Conservation (phyloP, 2,329 filamentous ascomycete species). For the Neurospora sp. region DNA sequence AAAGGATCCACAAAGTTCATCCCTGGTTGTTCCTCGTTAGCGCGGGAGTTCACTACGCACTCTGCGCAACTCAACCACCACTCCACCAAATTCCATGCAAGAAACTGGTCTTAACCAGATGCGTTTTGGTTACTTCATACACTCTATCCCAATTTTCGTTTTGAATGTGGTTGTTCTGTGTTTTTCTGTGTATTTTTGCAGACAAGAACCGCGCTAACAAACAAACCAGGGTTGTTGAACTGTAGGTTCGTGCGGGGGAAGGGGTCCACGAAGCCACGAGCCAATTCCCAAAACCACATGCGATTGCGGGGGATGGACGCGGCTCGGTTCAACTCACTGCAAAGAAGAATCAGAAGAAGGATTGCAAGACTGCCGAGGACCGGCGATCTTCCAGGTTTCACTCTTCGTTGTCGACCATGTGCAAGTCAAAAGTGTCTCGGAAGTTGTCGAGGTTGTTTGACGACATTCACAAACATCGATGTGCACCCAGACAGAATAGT, state of each 20-base stretch:
- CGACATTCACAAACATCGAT: background rate
- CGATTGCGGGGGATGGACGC: background rate
- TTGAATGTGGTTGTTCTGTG: too few species aligned
- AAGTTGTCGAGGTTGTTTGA: background rate
- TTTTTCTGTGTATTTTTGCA: too few species aligned
- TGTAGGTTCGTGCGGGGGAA: background rate
- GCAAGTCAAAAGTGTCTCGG: background rate
- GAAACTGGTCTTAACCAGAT: too few species aligned
- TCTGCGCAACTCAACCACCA: too few species aligned
- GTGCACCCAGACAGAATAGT: background rate
- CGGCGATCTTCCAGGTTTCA: background rate
- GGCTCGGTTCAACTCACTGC: background rate
- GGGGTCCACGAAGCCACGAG: background rate
- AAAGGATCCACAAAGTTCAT: background rate
- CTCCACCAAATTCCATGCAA: too few species aligned
- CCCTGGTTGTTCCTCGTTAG: too few species aligned
- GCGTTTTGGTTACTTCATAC: too few species aligned
- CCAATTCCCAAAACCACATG: background rate
- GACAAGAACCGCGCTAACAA: too few species aligned
- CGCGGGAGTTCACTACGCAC: too few species aligned
- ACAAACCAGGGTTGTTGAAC: too few species aligned
- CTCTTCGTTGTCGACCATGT: background rate
- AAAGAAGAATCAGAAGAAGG: background rate
- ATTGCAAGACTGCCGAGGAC: background rate
- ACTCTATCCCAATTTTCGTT: too few species aligned